Evolutionary conservation across 805 yeast genomes (phyloP).

Genomic region (Cyberlindnera americana): DNA sequence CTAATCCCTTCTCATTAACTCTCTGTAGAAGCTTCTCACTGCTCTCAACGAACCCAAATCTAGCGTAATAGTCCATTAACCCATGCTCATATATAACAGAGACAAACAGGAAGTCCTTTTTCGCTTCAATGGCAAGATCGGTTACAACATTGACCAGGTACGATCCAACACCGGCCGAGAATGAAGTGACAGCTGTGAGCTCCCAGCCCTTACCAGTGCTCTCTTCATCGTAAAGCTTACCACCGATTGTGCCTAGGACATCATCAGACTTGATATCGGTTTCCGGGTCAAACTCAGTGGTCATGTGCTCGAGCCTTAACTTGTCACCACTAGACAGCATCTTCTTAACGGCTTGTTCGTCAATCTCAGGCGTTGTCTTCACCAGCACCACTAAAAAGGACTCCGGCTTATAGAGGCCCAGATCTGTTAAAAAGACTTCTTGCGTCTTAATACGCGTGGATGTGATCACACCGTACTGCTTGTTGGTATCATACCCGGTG

Average conservation of each 20-base stretch:
- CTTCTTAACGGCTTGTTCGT: background rate
- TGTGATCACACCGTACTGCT: conserved; percentile 17
- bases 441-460: conserved; percentile 20
- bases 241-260: conserved; percentile 20
- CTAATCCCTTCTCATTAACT: conserved; percentile 20
- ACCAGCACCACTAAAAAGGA: conserved; percentile 17
- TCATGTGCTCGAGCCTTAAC: conserved; percentile 3
- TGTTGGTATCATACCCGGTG: conserved; percentile 18
- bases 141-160: conserved; percentile 10
- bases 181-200: conserved; percentile 23
- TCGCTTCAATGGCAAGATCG: conserved; percentile 1
- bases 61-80: conserved; percentile 13
- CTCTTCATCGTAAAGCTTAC: conserved; percentile 7
- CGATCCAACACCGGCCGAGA: conserved; percentile 19
- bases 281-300: conserved; percentile 4
- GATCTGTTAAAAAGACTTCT: conserved; percentile 15
- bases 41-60: conserved; percentile 21
- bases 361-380: background rate
- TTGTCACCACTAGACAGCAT: background rate
- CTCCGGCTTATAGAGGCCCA: conserved; percentile 19
- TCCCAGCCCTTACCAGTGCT: conserved; percentile 14
- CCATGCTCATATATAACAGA: conserved; percentile 24
- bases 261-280: background rate
- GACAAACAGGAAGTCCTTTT: conserved; percentile 8
- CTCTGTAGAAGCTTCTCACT: conserved; percentile 8